Base-by-base conservation (phyloP, 1,284 basidiomycete genomes). In the Cutaneotrichosporon dermatis region DNA sequence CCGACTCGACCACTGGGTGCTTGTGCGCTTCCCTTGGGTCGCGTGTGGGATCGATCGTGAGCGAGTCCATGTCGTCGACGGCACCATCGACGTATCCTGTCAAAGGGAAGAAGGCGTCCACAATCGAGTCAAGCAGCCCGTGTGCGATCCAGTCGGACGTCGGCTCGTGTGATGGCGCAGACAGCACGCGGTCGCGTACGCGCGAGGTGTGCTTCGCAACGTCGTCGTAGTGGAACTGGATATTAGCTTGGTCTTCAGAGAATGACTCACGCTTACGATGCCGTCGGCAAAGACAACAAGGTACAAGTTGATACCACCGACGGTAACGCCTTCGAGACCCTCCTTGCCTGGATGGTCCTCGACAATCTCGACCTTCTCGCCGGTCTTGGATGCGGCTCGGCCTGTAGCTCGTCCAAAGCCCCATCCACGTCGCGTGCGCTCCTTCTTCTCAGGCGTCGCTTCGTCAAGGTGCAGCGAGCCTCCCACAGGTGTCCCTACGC, bases 91-190 rank as follows among this genome's bases (percentile, higher is more conserved):
- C 87, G 59, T 87, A 87, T 56, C 88, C 83, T 51, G 95, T 81
- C 58, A 92, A 82, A 2, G 94, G 93, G 76, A 93, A 92, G 79
- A 96, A 96, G 1, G 91, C 87, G 73, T 98, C 94, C 37, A 97
- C 92, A 54, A 97, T 86, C 1, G 92, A 95, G 72, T 97, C 94
- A 71, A 97, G 82, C 55, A 97, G 82, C 13, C 88, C 90, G 75
- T 98, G 92, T 0, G 92, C 91, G 65, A 98, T 92, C 92, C 92
- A 97, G 73, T 95, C 92, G 1, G 66, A 57, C n/a, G 68, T 55
- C 11, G 62, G 64, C 49, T 63, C 58, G 39, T 58, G 42, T 4
- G 36, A 15, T 0, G 15, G 50, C 11, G 52, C 52, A 2, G 36
- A 25, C 51, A 85, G 75, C 35, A 90, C 82, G 41, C 87, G 85